A percentile compares a stretch with the other conserved stretches of the same genome.
phyloP scores from a whole-genome alignment of 2,329 filamentous ascomycete species.

The Trichophyton simii region DNA sequence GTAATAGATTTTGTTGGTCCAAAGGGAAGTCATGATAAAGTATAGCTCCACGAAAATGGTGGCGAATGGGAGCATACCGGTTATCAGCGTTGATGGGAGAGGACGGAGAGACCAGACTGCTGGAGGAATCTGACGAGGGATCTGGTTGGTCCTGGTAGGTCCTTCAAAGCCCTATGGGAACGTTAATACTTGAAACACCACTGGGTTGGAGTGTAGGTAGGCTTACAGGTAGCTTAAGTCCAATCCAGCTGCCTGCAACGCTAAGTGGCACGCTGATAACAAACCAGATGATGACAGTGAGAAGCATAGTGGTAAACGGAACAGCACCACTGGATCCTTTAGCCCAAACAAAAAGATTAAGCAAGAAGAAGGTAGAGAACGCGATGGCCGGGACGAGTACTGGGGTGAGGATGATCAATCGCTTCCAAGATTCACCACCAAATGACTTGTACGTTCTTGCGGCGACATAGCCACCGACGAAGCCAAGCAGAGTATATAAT shows the following conservation, averaged over 20 bases:
- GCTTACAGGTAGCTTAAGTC: slow-evolving; percentile 57
- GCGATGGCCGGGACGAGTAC: slow-evolving; percentile 74
- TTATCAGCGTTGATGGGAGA: slow-evolving; percentile 79
- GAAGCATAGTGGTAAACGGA: slow-evolving; percentile 91
- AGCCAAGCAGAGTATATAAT: slow-evolving; percentile 84
- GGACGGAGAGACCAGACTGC: slow-evolving; percentile 70
- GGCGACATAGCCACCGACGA: slow-evolving; percentile 81
- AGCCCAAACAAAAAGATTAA: slow-evolving; percentile 93
- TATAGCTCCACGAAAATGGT: slow-evolving; percentile 98
- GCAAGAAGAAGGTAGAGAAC: slow-evolving; percentile 78
- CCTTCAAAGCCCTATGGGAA: slow-evolving; percentile 48
- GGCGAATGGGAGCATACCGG: slow-evolving; percentile 84
- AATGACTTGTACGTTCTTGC: slow-evolving; percentile 90
- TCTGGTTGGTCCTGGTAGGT: slow-evolving; percentile 92
- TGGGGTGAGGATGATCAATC: slow-evolving; percentile 81
- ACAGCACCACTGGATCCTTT: slow-evolving; percentile 86
- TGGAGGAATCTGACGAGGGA: slow-evolving; percentile 88
- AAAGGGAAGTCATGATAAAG: slow-evolving; percentile 98
- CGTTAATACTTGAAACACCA: neutral
- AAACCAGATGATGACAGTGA: slow-evolving; percentile 91
- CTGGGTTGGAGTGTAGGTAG: neutral
- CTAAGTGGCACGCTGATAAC: slow-evolving; percentile 88
- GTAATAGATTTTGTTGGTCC: slow-evolving; percentile 98
- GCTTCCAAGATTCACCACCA: slow-evolving; percentile 84
- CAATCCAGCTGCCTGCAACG: slow-evolving; percentile 80